Evolutionary conservation across 2,329 filamentous ascomycete species (phyloP).

Genomic region (Cladosporium sp.): DNA sequence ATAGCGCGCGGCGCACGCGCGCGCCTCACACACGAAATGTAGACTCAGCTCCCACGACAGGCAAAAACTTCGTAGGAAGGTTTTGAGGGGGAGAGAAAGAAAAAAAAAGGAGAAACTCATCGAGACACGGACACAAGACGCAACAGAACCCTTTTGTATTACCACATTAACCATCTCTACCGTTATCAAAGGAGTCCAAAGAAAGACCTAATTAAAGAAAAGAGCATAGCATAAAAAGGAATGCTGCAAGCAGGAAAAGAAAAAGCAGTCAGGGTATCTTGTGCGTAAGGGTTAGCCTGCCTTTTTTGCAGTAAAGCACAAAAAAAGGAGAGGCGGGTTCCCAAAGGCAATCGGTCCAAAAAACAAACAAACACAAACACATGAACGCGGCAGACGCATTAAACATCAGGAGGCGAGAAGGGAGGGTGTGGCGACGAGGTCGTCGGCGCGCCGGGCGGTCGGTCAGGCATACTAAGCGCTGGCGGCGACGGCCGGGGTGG

Average conservation of each 20-base stretch:
- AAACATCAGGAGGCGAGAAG: background rate
- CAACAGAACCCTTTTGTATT: conserved; percentile 1
- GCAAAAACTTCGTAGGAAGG: too few species aligned
- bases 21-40: too few species aligned
- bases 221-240: background rate
- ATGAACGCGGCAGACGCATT: conserved; percentile 1
- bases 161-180: conserved; percentile 11
- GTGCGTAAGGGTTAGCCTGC: conserved; percentile 7
- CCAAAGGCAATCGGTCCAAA: background rate
- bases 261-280: conserved; percentile 12
- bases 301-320: background rate
- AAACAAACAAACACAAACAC: background rate
- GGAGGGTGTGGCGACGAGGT: background rate
- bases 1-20: too few species aligned
- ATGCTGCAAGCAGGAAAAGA: background rate
- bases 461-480: conserved; percentile 11
- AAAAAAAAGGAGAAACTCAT: background rate
- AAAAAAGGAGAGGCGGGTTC: conserved; percentile 1
- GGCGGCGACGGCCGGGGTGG: conserved; percentile 7
- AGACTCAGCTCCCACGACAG: too few species aligned
- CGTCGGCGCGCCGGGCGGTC: background rate
- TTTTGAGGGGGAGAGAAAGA: background rate
- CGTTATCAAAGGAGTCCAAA: conserved; percentile 1
- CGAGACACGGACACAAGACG: background rate
- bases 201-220: background rate